These are phyloP conservation scores for Ampelomyces quisqualis DNA, from an alignment of 2,329 filamentous ascomycete species.

Conservation along the genomic window DNA sequence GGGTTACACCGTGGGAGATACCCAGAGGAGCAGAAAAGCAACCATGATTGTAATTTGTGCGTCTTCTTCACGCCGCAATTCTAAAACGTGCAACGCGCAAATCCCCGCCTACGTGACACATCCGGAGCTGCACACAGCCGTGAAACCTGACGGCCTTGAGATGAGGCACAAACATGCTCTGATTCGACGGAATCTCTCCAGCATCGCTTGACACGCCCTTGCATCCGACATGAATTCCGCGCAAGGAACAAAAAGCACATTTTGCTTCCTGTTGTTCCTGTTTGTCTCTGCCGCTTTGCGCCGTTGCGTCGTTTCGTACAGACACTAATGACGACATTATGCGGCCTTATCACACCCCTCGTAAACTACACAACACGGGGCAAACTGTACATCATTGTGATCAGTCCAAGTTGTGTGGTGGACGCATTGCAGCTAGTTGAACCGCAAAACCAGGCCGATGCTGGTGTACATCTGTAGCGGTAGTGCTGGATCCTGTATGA, in stretches of 20 bases:
- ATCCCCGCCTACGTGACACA: conserved; percentile 3
- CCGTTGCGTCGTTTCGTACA: neutral
- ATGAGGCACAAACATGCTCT: neutral
- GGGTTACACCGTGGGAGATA: conserved; percentile 1
- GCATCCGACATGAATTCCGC: conserved; percentile 2
- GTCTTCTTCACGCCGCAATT: neutral
- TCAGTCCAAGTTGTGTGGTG: neutral
- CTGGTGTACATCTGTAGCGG: neutral
- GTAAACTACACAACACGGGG: neutral
- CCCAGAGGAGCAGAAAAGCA: conserved; percentile 5
- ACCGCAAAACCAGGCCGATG: neutral
- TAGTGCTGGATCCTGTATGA: conserved; percentile 1
- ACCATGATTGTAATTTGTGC: neutral
- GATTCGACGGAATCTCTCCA: conserved; percentile 2
- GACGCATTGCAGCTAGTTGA: neutral
- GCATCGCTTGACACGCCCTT: conserved; percentile 4
- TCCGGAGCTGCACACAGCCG: neutral
- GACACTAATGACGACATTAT: conserved; percentile 15
- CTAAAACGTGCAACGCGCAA: neutral
- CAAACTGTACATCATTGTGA: neutral
- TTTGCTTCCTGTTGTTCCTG: neutral
- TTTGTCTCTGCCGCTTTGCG: neutral
- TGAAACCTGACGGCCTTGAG: neutral
- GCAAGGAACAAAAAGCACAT: conserved; percentile 1
- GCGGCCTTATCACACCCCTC: conserved; percentile 5